Base-by-base conservation (phyloP, 2,329 filamentous ascomycete species). In the Scolecobasidium constrictum region DNA sequence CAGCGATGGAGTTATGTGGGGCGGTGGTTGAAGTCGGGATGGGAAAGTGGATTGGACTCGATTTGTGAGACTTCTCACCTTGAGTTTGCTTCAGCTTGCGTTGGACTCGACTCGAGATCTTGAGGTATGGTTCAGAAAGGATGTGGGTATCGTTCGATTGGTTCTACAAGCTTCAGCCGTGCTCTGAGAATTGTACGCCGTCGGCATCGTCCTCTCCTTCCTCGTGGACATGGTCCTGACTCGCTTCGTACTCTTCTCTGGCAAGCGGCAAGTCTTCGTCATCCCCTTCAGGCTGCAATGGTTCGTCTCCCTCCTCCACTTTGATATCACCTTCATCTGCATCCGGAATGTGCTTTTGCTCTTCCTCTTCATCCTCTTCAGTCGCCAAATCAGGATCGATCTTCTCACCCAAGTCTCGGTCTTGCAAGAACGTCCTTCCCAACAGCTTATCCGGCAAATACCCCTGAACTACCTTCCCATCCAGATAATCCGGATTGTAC, bases 401-500 rank as follows among this genome's bases (percentile, higher is more conserved):
- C 52, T 82, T 77, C 0, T 74, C 81, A 2, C 90, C 90, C 45
- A 98, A 59, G 61, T 96, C 83, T 34, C 71, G 66, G 4, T 87
- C 78, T 55, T 93, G 86, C 28, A 96, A 61, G 55, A 96, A 96
- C 16, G 55, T 68, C 38, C 83, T 71, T 0, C 81, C 86, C 26
- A 68, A 59, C 5, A 98, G 61, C 43, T 75, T 74, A 9, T 86
- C 81, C 0, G 92, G 92, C n/a, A 98, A 62, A 61, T 96, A 98
- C 18, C 88, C 83, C 65, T 98, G 92, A 49, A 69, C 73, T 1
- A 96, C 90, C 51, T 67, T 76, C 0, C 92, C 92, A 47, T 88
- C 78, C 40, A 75, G 64, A 55, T 90, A 98, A 52, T 94, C 85
- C 0, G 92, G 92, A 51, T 94, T 94, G 56, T 98, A 96, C 62